Base-by-base conservation (phyloP, 768 basidiomycete species). In the Cyclocybe cylindracea region DNA sequence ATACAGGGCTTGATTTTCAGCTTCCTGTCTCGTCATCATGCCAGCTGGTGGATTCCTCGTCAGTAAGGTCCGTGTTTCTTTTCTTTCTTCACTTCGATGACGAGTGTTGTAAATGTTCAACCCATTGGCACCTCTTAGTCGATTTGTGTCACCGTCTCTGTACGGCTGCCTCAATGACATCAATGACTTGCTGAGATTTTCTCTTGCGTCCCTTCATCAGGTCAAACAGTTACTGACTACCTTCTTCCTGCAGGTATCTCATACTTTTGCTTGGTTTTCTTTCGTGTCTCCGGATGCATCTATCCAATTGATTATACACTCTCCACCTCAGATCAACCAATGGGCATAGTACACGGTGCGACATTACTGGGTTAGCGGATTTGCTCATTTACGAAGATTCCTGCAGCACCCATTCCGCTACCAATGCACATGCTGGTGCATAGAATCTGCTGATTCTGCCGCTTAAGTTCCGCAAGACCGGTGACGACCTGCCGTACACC, bases 61-160 rank as follows among this genome's bases (percentile, higher is more conserved):
- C 16, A 34, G 7, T 49, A n/a, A 13, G 34, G 7, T 46, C 53
- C 48, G 37, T 48, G 40, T 46, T 35, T 56, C 43, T 33, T 45
- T 57, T 39, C 54, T 61, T 44, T 63, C 55, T 50, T 24, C 44
- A 36, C 58, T 61, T 71, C 72, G 60, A 79, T 82, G 89, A 91
- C 80, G 89, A 91, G 89, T 80, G 88, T 91, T 89, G 87, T 81
- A 76, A 56, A 50, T 53, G 64, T 63, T 71, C 67, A 72, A 77
- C 76, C 86, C 82, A 80, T 82, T 91, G 89, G 89, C 87, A 90
- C 89, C 89, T 91, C 89, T 90, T 91, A 91, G 89, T 89, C 85
- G 86, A 91, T 80, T 66, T 84, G 82, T 51, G 61, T 59, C 61
- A 55, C 54, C 54, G 54, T 63, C 59, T 49, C 53, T 39, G 60